Evolutionary conservation across 192 early-diverging fungal species (phyloP).

Genomic region (Anaeromyces robustus): DNA sequence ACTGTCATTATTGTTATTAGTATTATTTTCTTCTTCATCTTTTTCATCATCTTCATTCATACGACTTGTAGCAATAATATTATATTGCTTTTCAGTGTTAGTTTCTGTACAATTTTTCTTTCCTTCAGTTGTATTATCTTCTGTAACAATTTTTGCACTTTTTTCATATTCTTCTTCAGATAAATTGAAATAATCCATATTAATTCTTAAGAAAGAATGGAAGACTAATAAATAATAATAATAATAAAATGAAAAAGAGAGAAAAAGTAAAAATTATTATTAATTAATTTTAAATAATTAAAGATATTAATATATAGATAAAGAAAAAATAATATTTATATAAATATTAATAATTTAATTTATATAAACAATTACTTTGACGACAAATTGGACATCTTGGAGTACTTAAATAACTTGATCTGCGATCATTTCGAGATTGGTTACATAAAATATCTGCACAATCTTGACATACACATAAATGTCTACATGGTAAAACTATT

Average conservation of each 20-base stretch:
- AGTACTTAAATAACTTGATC: too few relatives aligned
- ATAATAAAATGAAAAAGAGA: too few relatives aligned
- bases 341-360: too few relatives aligned
- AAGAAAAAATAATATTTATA: too few relatives aligned
- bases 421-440: conserved; percentile 35
- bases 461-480: conserved; percentile 59
- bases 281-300: too few relatives aligned
- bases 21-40: background rate
- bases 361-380: too few relatives aligned
- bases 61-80: background rate
- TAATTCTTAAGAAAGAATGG: background rate
- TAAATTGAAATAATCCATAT: background rate
- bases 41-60: background rate
- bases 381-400: too few relatives aligned
- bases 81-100: background rate
- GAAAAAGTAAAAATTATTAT: too few relatives aligned
- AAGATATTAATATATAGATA: too few relatives aligned
- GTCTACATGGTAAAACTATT: conserved; percentile 61
- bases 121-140: background rate
- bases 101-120: background rate
- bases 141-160: background rate
- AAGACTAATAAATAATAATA: background rate
- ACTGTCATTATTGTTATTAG: too few relatives aligned
- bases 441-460: conserved; percentile 50
- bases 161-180: background rate